Percentiles rank a stretch among this genome's conserved stretches.
Evolutionary conservation across 176 grass and related monocot species (phyloP).

Genomic region (Microstegium vimineum): DNA sequence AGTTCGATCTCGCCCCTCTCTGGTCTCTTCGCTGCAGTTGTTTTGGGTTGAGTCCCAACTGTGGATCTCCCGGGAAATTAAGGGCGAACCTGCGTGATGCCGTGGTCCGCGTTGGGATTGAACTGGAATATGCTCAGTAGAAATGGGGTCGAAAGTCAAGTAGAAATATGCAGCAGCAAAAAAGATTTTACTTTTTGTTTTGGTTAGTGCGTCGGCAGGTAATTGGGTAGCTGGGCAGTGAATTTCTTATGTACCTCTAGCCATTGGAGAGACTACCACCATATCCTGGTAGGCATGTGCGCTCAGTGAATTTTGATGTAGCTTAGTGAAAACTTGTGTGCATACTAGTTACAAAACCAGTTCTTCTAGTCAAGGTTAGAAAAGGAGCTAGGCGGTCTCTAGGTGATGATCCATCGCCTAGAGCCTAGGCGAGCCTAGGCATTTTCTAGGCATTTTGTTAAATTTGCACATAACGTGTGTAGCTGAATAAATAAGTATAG

Average conservation of each 20-base stretch:
- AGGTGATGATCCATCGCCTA: too few relatives aligned
- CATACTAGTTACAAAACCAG: not conserved
- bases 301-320: not conserved
- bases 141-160: not conserved
- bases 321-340: not conserved
- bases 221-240: not conserved
- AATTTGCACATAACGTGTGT: not conserved
- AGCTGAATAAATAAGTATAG: not conserved
- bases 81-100: not conserved
- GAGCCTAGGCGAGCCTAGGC: too few relatives aligned
- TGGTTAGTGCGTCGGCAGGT: not conserved
- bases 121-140: slow-evolving; percentile 6
- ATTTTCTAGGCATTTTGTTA: not conserved
- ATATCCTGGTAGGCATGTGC: not conserved
- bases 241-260: not conserved
- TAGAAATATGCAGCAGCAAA: slow-evolving; percentile 8
- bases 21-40: not conserved
- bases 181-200: not conserved
- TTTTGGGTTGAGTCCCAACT: not conserved
- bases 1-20: slow-evolving; percentile 17
- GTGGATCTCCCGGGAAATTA: not conserved
- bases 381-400: not conserved
- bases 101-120: not conserved
- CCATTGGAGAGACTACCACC: not conserved
- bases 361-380: not conserved